These are phyloP conservation scores for Trametes hirsuta DNA, from an alignment of 1,284 basidiomycete genomes.

Conservation along the genomic window DNA sequence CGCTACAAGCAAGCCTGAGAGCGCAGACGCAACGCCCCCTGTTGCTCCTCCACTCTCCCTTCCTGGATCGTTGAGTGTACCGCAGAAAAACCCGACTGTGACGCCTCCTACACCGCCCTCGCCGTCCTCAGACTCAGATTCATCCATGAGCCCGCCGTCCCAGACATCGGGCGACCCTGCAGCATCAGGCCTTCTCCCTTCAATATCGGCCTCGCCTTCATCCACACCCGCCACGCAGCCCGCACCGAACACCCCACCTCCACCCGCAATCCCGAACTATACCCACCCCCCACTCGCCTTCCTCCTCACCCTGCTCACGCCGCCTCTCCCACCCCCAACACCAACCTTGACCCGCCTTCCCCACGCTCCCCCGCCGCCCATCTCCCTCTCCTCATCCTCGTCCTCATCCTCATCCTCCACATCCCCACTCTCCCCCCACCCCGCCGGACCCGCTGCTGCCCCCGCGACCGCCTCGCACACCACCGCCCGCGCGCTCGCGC, in stretches of 20 bases:
- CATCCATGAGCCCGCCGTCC: constrained; percentile 19
- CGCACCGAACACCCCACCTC: not conserved
- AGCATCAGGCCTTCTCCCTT: constrained; percentile 10
- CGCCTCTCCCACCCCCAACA: constrained; percentile 21
- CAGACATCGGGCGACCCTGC: constrained; percentile 13
- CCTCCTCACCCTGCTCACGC: constrained; percentile 25
- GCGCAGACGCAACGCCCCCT: not conserved
- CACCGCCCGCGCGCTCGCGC: constrained; percentile 32
- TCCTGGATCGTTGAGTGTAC: constrained; percentile 13
- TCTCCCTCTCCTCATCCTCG: not conserved
- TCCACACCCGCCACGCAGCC: constrained; percentile 7
- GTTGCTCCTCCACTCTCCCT: constrained; percentile 7
- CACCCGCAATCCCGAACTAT: constrained; percentile 27
- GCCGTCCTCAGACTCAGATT: constrained; percentile 17
- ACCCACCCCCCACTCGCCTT: constrained; percentile 27
- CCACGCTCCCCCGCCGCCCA: constrained; percentile 22
- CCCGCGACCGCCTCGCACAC: constrained; percentile 20
- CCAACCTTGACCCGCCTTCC: constrained; percentile 12
- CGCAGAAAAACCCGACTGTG: not conserved
- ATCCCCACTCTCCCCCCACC: constrained; percentile 16
- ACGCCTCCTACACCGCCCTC: constrained; percentile 1
- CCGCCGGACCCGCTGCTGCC: constrained; percentile 1
- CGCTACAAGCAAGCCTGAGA: constrained; percentile 9
- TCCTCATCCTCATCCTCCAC: constrained; percentile 18
- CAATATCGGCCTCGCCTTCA: constrained; percentile 21